Percentiles rank a stretch among this genome's conserved stretches.
Conservation (phyloP, 139 green algal species). For the Marvania coccoides region DNA sequence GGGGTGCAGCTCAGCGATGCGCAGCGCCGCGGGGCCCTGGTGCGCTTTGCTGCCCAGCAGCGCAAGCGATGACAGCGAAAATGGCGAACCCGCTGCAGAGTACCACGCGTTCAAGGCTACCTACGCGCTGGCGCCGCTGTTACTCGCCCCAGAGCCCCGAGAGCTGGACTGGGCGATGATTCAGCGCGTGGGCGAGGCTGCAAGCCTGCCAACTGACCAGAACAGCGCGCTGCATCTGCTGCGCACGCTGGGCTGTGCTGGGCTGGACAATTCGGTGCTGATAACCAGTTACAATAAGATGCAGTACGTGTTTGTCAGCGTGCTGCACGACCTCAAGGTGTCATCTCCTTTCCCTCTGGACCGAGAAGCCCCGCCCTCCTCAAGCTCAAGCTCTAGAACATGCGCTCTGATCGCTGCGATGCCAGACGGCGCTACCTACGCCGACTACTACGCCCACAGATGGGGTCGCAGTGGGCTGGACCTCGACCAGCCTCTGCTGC, state of each 20-base stretch:
- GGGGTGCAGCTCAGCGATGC: too few relatives aligned
- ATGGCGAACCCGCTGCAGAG: too few relatives aligned
- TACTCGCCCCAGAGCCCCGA: too few relatives aligned
- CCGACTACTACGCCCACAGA: constrained; percentile 8
- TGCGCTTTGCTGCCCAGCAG: too few relatives aligned
- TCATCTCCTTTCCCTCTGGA: background rate
- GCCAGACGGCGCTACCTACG: background rate
- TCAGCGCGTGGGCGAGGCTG: background rate
- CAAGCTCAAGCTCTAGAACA: background rate
- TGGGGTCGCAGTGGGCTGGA: constrained; percentile 11
- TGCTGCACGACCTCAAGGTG: background rate
- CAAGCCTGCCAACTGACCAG: too few relatives aligned
- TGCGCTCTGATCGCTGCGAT: background rate
- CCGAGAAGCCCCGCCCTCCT: background rate
- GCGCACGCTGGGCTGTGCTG: too few relatives aligned
- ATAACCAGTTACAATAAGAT: constrained; percentile 15
- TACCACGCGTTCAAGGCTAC: too few relatives aligned
- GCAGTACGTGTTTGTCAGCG: constrained; percentile 3
- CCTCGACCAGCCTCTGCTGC: constrained; percentile 16
- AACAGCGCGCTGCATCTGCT: too few relatives aligned
- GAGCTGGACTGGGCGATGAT: background rate
- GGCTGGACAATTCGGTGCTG: constrained; percentile 1
- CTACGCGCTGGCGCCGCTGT: background rate
- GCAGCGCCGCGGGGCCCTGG: too few relatives aligned
- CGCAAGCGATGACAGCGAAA: too few relatives aligned